Evolutionary conservation across 106 monocot species (phyloP), one percentile per base, ranked within the genome.

Genomic region (Phalaenopsis aphrodite): DNA sequence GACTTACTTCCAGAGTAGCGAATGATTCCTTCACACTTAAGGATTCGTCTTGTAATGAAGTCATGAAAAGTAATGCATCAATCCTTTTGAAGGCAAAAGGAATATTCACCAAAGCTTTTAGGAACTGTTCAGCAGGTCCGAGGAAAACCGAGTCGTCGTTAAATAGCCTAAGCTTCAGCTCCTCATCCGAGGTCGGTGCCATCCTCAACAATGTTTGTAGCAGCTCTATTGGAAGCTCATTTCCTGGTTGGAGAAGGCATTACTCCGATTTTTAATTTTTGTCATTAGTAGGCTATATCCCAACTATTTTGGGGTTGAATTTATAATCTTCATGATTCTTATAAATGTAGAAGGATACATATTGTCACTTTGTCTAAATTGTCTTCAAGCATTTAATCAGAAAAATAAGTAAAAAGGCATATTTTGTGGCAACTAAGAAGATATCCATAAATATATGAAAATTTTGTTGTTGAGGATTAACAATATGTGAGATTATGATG

Each of bases 181-280:
- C 92, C 79, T 92, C 92, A 52, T 89, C 89, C 4, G 80, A n/a
- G 6, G 82, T 89, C 3, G 92, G 89, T 41, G 85, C 74, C 92
- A 92, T 92, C 80, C 84, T 92, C 78, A 92, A 58, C 73, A 92
- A 52, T n/a, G 84, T 87, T 52, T 87, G 85, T 2, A 92, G 84
- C 16, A 92, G 87, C 68, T 88, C 91, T 47, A 47, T 19, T 21
- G 87, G 84, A 55, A 92, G 91, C 56, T 89, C 87, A 77, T 84
- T 92, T 65, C 92, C 92, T 92, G 81, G 2, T 74, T 74, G 74
- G 19, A 42, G 43, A 74, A 74, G 45, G 45, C 39, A 69, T 69
- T 11, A 69, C 38, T 69, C 39, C 8, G 69, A 69, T 69, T 69
- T 39, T 69, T 38, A 69, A 69, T 69, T 12, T 15, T 37, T 14